Conservation (phyloP, 2,329 filamentous ascomycete genomes). For the Thielaviopsis euricoi region DNA sequence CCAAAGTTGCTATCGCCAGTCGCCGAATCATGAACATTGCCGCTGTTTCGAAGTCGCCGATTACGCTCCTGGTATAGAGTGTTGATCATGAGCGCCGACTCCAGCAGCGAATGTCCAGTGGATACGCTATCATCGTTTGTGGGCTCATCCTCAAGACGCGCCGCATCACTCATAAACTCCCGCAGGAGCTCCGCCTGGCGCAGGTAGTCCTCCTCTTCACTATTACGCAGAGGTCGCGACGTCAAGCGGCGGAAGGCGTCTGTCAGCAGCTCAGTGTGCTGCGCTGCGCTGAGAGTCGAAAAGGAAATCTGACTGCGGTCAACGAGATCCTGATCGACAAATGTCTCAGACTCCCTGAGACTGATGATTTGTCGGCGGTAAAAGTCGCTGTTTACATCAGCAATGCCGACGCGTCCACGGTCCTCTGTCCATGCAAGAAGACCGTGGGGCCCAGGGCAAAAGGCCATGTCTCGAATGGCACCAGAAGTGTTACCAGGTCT, state of each 20-base stretch:
- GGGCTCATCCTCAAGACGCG: neutral
- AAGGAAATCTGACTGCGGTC: constrained; percentile 1
- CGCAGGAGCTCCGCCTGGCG: neutral
- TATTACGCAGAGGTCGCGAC: neutral
- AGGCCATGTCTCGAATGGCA: constrained; percentile 79
- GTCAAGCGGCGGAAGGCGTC: neutral
- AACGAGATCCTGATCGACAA: constrained; percentile 17
- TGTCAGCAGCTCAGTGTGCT: constrained; percentile 1
- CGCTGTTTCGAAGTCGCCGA: neutral
- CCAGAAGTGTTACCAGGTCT: constrained; percentile 53
- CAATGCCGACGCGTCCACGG: constrained; percentile 56
- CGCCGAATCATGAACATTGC: neutral
- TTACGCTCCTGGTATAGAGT: neutral
- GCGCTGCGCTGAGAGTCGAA: neutral
- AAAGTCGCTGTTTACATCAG: constrained; percentile 53
- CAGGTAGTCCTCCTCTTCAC: neutral
- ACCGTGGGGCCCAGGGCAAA: constrained; percentile 79
- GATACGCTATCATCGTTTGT: neutral
- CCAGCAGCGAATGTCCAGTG: neutral
- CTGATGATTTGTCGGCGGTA: constrained; percentile 51
- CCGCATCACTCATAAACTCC: neutral
- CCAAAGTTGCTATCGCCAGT: too few relatives aligned
- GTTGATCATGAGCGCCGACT: neutral
- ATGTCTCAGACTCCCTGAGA: constrained; percentile 34
- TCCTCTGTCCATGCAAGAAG: constrained; percentile 91